Evolutionary conservation across 257 asterid species (phyloP).

Genomic region (Leptodermis oblonga): DNA sequence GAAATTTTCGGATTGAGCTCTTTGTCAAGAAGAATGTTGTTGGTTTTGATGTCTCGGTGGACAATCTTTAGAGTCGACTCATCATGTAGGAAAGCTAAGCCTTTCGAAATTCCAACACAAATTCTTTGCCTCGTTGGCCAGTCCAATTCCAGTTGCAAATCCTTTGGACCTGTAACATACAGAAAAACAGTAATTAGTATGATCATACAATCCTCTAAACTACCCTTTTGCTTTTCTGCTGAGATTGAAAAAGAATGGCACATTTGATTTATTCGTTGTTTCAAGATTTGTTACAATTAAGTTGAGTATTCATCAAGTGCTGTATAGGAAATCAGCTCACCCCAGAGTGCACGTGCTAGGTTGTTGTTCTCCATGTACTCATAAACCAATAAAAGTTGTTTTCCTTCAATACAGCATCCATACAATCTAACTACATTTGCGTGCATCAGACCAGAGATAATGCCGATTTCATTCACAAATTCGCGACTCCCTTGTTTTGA

Average conservation of each 20-base stretch:
- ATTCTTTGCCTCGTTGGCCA: constrained; percentile 48
- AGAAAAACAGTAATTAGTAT: neutral
- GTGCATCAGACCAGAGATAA: constrained; percentile 59
- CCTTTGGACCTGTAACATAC: constrained; percentile 42
- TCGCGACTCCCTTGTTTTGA: constrained; percentile 68
- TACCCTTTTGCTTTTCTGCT: neutral
- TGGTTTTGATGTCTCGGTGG: constrained; percentile 65
- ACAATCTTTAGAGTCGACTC: constrained; percentile 59
- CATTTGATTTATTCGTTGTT: neutral
- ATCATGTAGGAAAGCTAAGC: constrained; percentile 60
- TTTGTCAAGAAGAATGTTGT: constrained; percentile 54
- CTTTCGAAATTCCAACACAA: constrained; percentile 56
- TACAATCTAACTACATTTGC: constrained; percentile 59
- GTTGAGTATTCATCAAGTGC: neutral
- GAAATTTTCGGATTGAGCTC: constrained; percentile 66
- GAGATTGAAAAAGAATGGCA: neutral
- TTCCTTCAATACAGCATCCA: constrained; percentile 69
- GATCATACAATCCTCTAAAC: neutral
- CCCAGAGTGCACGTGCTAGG: constrained; percentile 56
- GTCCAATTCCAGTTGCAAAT: constrained; percentile 37
- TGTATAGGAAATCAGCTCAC: constrained; percentile 22
- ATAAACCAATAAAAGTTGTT: constrained; percentile 53
- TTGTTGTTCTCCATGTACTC: constrained; percentile 68
- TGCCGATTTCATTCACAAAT: constrained; percentile 59
- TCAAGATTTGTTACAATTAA: neutral